Conservation (phyloP, 2,329 filamentous ascomycete species). For the Bipolaris bicolor region DNA sequence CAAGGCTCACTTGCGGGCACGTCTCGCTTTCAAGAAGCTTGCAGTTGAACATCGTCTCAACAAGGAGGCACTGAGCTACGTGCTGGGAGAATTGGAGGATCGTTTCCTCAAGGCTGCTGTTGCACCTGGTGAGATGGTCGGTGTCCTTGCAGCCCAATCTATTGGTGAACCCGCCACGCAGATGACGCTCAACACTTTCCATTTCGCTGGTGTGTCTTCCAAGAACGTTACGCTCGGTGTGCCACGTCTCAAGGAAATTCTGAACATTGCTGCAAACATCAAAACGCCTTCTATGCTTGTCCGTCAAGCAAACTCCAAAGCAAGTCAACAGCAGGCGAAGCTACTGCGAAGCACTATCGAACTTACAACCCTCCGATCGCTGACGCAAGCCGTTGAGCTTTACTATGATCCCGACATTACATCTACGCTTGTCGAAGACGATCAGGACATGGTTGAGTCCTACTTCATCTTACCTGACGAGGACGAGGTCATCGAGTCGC, state of each 20-base stretch:
- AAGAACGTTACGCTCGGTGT: conserved; percentile 99
- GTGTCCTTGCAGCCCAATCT: conserved; percentile 94
- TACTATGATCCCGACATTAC: conserved; percentile 95
- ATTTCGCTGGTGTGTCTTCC: conserved; percentile 98
- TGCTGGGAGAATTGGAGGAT: conserved; percentile 87
- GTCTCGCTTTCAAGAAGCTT: conserved; percentile 89
- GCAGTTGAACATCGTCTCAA: conserved; percentile 85
- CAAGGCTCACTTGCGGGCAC: conserved; percentile 88
- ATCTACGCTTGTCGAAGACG: conserved; percentile 82
- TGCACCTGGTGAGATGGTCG: conserved; percentile 97
- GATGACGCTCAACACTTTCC: conserved; percentile 99
- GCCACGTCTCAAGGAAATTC: conserved; percentile 97
- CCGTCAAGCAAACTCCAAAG: conserved; percentile 69
- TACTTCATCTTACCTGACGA: conserved; percentile 94
- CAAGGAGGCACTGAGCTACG: conserved; percentile 89
- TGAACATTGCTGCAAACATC: conserved; percentile 96
- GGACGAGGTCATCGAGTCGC: conserved; percentile 63
- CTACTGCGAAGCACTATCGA: conserved; percentile 89
- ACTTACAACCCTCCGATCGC: conserved; percentile 89
- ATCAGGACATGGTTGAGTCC: conserved; percentile 92
- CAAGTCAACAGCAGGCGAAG: conserved; percentile 79
- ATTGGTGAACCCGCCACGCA: conserved; percentile 98
- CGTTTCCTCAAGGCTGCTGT: conserved; percentile 86
- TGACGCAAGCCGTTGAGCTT: conserved; percentile 91
- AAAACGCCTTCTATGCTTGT: conserved; percentile 98